A percentile compares a stretch with the other conserved stretches of the same genome.
These are phyloP conservation scores for Ophiostoma pallidulum DNA, from an alignment of 2,329 filamentous ascomycete species.

Conservation along the genomic window DNA sequence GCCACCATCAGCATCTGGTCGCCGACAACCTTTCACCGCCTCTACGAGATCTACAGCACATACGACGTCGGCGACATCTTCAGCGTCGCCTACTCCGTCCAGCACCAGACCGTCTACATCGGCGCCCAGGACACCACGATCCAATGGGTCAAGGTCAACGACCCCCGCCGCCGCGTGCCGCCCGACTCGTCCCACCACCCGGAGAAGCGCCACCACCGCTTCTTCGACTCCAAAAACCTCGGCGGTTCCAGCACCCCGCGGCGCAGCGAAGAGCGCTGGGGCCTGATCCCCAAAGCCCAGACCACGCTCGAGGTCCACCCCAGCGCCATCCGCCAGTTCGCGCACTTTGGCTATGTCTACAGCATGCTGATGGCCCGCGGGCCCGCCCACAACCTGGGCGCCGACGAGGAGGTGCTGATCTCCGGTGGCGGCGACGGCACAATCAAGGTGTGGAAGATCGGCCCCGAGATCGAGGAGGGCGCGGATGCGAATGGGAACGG, in stretches of 20 bases:
- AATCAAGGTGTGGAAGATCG: constrained; percentile 84
- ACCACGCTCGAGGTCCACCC: constrained; percentile 69
- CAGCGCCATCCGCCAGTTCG: constrained; percentile 74
- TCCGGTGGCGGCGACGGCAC: constrained; percentile 90
- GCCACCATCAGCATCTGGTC: constrained; percentile 93
- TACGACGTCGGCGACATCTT: constrained; percentile 96
- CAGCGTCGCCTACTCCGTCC: constrained; percentile 78
- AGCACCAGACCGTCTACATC: constrained; percentile 74
- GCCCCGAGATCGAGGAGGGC: constrained; percentile 30
- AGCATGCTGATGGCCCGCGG: constrained; percentile 84
- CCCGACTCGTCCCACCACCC: constrained; percentile 61
- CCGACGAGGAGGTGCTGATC: constrained; percentile 71
- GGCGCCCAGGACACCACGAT: constrained; percentile 92
- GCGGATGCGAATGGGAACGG: constrained; percentile 35
- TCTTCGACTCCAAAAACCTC: constrained; percentile 85
- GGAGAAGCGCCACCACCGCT: constrained; percentile 69
- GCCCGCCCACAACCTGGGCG: constrained; percentile 54
- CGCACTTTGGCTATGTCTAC: constrained; percentile 92
- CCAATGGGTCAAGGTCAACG: constrained; percentile 76
- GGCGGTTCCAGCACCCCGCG: constrained; percentile 72
- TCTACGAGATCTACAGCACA: constrained; percentile 85
- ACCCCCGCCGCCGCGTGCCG: constrained; percentile 48
- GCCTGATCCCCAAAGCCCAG: constrained; percentile 42
- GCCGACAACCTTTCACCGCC: constrained; percentile 60
- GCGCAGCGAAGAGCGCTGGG: constrained; percentile 51